Conservation (phyloP, 768 basidiomycete genomes). For the Lentinula edodes region DNA sequence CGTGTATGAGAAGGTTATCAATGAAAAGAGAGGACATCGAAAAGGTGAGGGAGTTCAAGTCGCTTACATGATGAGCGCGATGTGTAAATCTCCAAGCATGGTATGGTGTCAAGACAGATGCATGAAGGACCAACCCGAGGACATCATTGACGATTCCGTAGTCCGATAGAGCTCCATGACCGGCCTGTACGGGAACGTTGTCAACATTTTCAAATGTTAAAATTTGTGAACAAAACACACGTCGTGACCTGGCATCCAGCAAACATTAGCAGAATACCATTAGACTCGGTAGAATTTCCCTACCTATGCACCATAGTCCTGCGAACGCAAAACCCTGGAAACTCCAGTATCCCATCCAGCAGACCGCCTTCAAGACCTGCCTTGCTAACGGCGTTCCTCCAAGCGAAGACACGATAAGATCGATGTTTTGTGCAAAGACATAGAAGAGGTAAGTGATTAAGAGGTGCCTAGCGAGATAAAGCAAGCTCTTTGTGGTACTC, state of each 20-base stretch:
- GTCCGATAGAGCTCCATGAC: slow-evolving; percentile 43
- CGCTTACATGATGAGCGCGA: slow-evolving; percentile 55
- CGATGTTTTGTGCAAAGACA: slow-evolving; percentile 31
- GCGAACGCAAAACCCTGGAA: slow-evolving; percentile 44
- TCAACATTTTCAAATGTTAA: not conserved
- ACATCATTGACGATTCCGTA: slow-evolving; percentile 28
- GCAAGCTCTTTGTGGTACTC: slow-evolving; percentile 36
- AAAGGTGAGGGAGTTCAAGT: not conserved
- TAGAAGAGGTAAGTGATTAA: slow-evolving; percentile 32
- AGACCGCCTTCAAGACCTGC: slow-evolving; percentile 15
- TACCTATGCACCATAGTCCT: slow-evolving; percentile 40
- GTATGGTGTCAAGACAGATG: slow-evolving; percentile 50
- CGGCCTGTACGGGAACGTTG: slow-evolving; percentile 27
- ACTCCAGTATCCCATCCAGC: slow-evolving; percentile 46
- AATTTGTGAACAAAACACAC: slow-evolving; percentile 14
- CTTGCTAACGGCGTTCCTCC: slow-evolving; percentile 5
- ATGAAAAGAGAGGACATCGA: too few relatives aligned
- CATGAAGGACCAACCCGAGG: slow-evolving; percentile 37
- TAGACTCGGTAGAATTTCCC: not conserved
- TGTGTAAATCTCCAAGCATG: slow-evolving; percentile 66
- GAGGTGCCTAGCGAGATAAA: slow-evolving; percentile 39
- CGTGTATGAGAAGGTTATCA: too few relatives aligned
- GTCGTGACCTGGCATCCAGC: slow-evolving; percentile 34
- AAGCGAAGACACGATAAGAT: slow-evolving; percentile 6
- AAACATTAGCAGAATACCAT: not conserved